Base-by-base conservation (phyloP, 768 basidiomycete genomes). In the Trametes elegans region DNA sequence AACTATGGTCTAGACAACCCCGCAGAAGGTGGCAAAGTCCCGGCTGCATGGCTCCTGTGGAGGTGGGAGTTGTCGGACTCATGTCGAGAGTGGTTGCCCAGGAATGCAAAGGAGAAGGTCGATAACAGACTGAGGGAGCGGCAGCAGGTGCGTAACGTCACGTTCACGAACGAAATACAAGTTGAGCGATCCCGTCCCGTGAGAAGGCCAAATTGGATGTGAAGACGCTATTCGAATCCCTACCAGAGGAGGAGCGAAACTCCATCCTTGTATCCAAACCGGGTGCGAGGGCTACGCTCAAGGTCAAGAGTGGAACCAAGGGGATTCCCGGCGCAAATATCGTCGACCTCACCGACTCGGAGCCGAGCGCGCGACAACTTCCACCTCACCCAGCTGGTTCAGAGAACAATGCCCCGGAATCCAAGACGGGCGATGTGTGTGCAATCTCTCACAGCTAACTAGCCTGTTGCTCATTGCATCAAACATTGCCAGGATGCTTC, bases 21-120 rank as follows among this genome's bases (percentile, higher is more conserved):
- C 2, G 64, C 71, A 16, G 64, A 71, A 9, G 80, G 79, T 31
- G 72, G 73, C 48, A 88, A 79, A 65, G 64, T 74, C 19, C 84
- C 87, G 13, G 81, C 85, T 7, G 72, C 80, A n/a, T 70, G 90
- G 29, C 85, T 80, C 58, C 73, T 88, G 19, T 95, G 90, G 91
- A 76, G 89, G 47, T 96, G 93, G 93, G 93, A 96, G 67, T 84
- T 89, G 10, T 82, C 81, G 62, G 76, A 81, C 3, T 61, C 76
- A 18, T 74, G 78, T 58, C 72, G 73, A 54, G 76, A 80, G 52
- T 87, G 85, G 80, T 67, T 93, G 28, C 88, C 89, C 0, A 84
- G 81, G 65, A 82, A 79, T 64, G 76, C 78, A 11, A 73, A 74
- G 58, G 84, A 87, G 58, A 89, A 80, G 64, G 82, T 79, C 0